A percentile compares a stretch with the other conserved stretches of the same genome.
These are phyloP conservation scores for Prunus davidiana DNA, from an alignment of 306 rosid species.

Conservation along the genomic window DNA sequence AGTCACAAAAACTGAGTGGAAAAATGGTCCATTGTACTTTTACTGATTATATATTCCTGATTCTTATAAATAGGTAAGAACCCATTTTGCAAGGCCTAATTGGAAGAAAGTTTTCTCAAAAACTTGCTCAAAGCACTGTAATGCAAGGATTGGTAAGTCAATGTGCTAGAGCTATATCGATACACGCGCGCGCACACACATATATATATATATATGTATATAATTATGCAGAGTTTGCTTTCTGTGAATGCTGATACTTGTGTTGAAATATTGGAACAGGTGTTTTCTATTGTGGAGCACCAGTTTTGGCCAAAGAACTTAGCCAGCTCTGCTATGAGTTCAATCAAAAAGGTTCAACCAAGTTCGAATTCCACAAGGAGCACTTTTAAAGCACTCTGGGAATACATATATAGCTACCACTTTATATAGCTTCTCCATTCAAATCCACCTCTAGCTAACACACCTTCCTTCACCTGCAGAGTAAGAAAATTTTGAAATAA, in stretches of 20 bases:
- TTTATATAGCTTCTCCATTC: slow-evolving; percentile 19
- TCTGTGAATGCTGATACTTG: slow-evolving; percentile 19
- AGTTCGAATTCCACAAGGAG: slow-evolving; percentile 97
- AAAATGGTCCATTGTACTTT: not conserved
- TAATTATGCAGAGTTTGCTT: not conserved
- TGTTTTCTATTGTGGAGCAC: slow-evolving; percentile 96
- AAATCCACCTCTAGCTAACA: slow-evolving; percentile 17
- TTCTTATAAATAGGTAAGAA: slow-evolving; percentile 62
- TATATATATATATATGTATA: too few relatives aligned
- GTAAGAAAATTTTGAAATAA: slow-evolving; percentile 32
- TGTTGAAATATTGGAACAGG: slow-evolving; percentile 48
- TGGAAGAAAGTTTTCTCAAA: slow-evolving; percentile 98
- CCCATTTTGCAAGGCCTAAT: slow-evolving; percentile 99
- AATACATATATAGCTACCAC: slow-evolving; percentile 2
- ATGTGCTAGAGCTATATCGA: slow-evolving; percentile 10
- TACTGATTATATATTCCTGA: not conserved
- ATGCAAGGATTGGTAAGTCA: slow-evolving; percentile 82
- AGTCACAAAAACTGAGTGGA: slow-evolving; percentile 3
- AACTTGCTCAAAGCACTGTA: slow-evolving; percentile 80
- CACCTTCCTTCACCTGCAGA: slow-evolving; percentile 23
- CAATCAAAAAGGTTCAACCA: slow-evolving; percentile 94
- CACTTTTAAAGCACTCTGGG: slow-evolving; percentile 56
- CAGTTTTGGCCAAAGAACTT: slow-evolving; percentile 93
- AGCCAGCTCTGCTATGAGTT: slow-evolving; percentile 87
- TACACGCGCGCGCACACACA: too few relatives aligned